Evolutionary conservation across 176 grass and related monocot genomes (phyloP), one percentile per base, ranked within the genome.

Genomic region (Chloris gayana): DNA sequence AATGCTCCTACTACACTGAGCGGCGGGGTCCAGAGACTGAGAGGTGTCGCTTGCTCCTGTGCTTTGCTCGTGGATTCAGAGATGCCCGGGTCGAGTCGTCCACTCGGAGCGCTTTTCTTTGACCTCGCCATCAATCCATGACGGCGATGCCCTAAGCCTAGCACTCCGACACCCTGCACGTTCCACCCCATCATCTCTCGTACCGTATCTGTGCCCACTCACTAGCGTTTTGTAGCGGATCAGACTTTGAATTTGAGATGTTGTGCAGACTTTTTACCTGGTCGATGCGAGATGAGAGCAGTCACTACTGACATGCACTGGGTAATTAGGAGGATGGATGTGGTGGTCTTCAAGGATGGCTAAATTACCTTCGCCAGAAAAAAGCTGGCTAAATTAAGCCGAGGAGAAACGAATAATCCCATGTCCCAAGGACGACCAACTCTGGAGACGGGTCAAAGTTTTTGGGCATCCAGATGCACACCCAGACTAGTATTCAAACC

Each of bases 41-140:
- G 34, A 42, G 10, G 2, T 10, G 41, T 42, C 41, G 7, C 41
- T 42, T 42, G 32, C 44, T n/a, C 22, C 53, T 46, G 13, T 37
- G 42, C 24, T 2, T 2, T 60, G 27, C 21, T 49, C 22, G 4
- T 3, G 25, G 64, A 50, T 32, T 6, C 26, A 59, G 54, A 38
- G 41, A 42, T 53, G 81, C 60, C 61, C 22, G 27, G 39, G 22
- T 56, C 27, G 50, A 30, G 19, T 34, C 70, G 57, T 69, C 71
- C 78, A 35, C 21, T 75, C 61, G 77, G 31, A 33, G 69, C 50
- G 49, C 80, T 73, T 83, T 83, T 83, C 44, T 87, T 87, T 83
- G 67, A 78, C 85, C 73, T 82, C 65, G 38, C 49, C 64, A 18
- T 31, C 53, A 38, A 42, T 35, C 74, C 37, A 37, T 38, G 63